Percentiles rank a stretch among this genome's conserved stretches.
phyloP scores from a whole-genome alignment of 805 yeast genomes.

The Sungouiella thailandica region DNA sequence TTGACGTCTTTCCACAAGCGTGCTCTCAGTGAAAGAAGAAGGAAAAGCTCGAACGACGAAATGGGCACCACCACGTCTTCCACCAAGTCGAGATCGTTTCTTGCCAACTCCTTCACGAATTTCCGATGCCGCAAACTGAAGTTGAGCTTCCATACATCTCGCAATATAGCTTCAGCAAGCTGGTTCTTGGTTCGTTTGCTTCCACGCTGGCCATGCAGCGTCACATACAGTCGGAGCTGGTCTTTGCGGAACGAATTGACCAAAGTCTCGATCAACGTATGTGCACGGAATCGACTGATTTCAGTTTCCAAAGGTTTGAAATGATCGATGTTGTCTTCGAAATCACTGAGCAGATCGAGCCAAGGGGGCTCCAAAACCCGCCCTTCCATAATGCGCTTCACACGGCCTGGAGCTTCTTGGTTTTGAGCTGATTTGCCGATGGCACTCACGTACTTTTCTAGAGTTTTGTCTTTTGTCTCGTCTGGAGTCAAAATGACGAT shows the following conservation, averaged over 20 bases:
- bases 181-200: constrained; percentile 10
- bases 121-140: constrained; percentile 13
- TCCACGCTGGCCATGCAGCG: constrained; percentile 1
- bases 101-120: constrained; percentile 10
- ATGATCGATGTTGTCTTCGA: background rate
- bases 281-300: background rate
- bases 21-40: constrained; percentile 37
- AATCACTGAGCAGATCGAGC: background rate
- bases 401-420: background rate
- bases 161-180: constrained; percentile 24
- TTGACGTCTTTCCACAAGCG: constrained; percentile 34
- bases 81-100: constrained; percentile 22
- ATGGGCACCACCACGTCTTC: constrained; percentile 28
- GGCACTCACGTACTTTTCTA: constrained; percentile 4
- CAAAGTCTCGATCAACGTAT: constrained; percentile 1
- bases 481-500: constrained; percentile 14
- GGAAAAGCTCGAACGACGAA: constrained; percentile 34
- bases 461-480: constrained; percentile 11
- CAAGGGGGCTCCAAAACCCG: background rate
- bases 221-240: constrained; percentile 10
- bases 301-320: background rate
- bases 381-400: background rate
- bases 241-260: constrained; percentile 10
- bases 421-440: background rate
- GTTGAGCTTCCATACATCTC: constrained; percentile 30